A percentile compares a stretch with the other conserved stretches of the same genome.
phyloP scores from a whole-genome alignment of 176 grass and related monocot species.

The Chloris gayana region DNA sequence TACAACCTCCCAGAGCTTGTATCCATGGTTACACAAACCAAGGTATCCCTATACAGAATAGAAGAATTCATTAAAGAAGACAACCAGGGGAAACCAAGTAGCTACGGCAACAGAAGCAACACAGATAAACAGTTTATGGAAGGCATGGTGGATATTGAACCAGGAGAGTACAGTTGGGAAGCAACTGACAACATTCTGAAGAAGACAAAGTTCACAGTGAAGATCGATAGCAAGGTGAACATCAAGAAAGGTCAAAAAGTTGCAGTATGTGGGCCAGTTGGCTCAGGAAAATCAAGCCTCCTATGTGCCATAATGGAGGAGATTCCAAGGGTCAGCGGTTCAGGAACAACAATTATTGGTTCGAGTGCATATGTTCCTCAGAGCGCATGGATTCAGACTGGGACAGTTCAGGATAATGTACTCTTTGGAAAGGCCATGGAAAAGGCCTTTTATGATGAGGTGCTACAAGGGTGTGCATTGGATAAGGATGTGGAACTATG shows the following conservation, averaged over 20 bases:
- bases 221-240: conserved; percentile 61
- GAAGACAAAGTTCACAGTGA: conserved; percentile 58
- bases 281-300: conserved; percentile 91
- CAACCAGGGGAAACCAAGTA: conserved; percentile 47
- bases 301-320: conserved; percentile 78
- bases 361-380: conserved; percentile 76
- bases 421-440: conserved; percentile 82
- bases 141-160: conserved; percentile 57
- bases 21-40: conserved; percentile 80
- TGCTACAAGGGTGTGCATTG: conserved; percentile 75
- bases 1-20: conserved; percentile 85
- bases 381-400: conserved; percentile 81
- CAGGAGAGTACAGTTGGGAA: conserved; percentile 70
- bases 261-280: conserved; percentile 73
- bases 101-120: background rate
- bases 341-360: conserved; percentile 42
- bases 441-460: conserved; percentile 63
- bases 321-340: conserved; percentile 64
- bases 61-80: conserved; percentile 75
- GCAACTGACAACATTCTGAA: conserved; percentile 47
- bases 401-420: conserved; percentile 77
- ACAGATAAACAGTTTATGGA: conserved; percentile 8
- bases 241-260: conserved; percentile 68
- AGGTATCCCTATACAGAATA: conserved; percentile 79
- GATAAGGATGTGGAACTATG: conserved; percentile 75